These are phyloP conservation scores for Teratosphaeria pseudoeucalypti DNA, from an alignment of 2,329 filamentous ascomycete species.

Conservation along the genomic window DNA sequence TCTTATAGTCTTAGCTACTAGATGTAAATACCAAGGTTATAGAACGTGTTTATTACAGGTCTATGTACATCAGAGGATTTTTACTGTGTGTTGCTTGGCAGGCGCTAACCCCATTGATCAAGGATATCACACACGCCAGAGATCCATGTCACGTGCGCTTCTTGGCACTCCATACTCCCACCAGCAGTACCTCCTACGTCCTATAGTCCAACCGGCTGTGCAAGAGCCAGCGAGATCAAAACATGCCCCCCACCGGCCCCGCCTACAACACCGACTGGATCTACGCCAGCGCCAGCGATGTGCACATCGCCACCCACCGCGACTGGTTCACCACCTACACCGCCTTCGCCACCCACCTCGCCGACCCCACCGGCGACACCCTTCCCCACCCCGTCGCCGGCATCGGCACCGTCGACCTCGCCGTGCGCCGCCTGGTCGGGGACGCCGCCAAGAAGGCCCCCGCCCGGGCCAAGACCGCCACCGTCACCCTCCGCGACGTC, in stretches of 20 bases:
- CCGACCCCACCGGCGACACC: neutral
- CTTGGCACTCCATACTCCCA: no score
- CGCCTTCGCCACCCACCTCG: neutral
- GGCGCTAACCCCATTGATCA: no score
- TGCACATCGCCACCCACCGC: conserved; percentile 12
- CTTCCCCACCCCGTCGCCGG: neutral
- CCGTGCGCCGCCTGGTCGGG: conserved; percentile 1
- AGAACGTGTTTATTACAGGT: no score
- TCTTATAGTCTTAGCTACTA: no score
- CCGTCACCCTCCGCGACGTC: conserved; percentile 7
- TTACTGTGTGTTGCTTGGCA: no score
- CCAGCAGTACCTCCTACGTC: no score
- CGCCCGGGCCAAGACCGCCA: neutral
- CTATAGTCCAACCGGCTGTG: no score
- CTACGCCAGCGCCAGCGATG: conserved; percentile 9
- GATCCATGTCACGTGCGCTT: no score
- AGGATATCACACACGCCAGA: no score
- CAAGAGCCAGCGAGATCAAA: neutral
- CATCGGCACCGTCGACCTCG: conserved; percentile 4
- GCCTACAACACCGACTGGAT: conserved; percentile 13
- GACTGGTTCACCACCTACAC: conserved; percentile 11
- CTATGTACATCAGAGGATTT: no score
- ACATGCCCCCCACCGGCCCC: conserved; percentile 17
- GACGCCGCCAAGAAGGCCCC: conserved; percentile 1
- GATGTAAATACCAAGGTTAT: no score